Evolutionary conservation across 2,329 filamentous ascomycete species (phyloP).

Genomic region (Bipolaris gigantea): DNA sequence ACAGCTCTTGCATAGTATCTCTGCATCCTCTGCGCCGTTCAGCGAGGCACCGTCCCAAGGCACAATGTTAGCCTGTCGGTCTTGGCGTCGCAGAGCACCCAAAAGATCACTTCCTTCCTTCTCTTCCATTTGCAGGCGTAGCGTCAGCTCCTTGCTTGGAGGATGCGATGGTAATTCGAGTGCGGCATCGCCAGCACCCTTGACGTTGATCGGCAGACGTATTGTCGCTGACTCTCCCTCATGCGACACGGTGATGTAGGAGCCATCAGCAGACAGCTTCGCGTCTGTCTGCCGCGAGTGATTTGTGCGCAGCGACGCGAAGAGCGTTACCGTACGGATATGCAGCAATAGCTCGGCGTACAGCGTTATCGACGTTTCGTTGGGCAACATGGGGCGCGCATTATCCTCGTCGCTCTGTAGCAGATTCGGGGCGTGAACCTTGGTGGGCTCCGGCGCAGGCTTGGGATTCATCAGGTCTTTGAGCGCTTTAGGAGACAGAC

Average conservation of each 20-base stretch:
- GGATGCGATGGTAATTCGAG: conserved; percentile 54
- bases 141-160: conserved; percentile 55
- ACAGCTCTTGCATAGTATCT: conserved; percentile 36
- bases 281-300: conserved; percentile 50
- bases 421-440: conserved; percentile 35
- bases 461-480: conserved; percentile 40
- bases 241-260: conserved; percentile 50
- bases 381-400: conserved; percentile 28
- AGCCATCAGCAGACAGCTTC: conserved; percentile 49
- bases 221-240: conserved; percentile 50
- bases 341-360: conserved; percentile 64
- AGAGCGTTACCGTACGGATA: conserved; percentile 62
- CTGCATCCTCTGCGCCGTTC: conserved; percentile 18
- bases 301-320: conserved; percentile 54
- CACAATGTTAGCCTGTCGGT: conserved; percentile 42
- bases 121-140: conserved; percentile 57
- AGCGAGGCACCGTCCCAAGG: conserved; percentile 50
- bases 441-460: conserved; percentile 22
- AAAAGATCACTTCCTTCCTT: conserved; percentile 37
- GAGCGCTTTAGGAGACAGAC: conserved; percentile 34
- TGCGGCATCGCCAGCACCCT: conserved; percentile 48
- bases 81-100: conserved; percentile 31
- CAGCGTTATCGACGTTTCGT: conserved; percentile 45
- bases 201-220: conserved; percentile 51
- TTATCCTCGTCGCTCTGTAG: conserved; percentile 32